Percentiles rank a stretch among this genome's conserved stretches.
These are phyloP conservation scores for Conticribra weissflogii DNA, from an alignment of 108 stramenopile genomes.

Conservation along the genomic window DNA sequence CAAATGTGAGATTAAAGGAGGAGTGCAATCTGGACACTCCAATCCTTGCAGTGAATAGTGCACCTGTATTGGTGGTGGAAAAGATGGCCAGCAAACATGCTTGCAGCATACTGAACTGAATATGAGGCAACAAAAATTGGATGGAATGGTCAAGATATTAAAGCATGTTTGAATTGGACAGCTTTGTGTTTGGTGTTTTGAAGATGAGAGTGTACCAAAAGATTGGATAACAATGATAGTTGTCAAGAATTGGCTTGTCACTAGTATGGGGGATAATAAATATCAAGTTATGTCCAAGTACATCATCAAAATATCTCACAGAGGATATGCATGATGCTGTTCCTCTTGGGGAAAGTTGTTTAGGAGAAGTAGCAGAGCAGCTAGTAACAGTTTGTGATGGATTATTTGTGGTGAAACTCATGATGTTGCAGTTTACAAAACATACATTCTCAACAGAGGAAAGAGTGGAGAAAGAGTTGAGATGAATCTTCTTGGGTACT, in stretches of 20 bases:
- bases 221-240: constrained; percentile 2
- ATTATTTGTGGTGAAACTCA: constrained; percentile 1
- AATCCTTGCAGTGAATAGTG: neutral
- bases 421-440: neutral
- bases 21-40: neutral
- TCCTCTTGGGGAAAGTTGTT: constrained; percentile 6
- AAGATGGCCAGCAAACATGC: neutral
- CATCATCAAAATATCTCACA: neutral
- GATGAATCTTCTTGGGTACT: neutral
- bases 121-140: neutral
- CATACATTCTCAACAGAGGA: constrained; percentile 3
- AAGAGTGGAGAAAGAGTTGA: neutral
- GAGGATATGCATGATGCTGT: neutral
- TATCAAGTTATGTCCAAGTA: constrained; percentile 9
- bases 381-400: constrained; percentile 1
- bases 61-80: constrained; percentile 3
- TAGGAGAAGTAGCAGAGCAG: neutral
- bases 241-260: neutral
- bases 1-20: no score
- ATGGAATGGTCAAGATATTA: neutral
- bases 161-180: neutral
- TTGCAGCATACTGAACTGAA: neutral
- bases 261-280: neutral
- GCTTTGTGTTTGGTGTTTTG: neutral
- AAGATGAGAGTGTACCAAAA: neutral